phyloP scores from a whole-genome alignment of 441 rosid species.

The Erodium moschatum region DNA sequence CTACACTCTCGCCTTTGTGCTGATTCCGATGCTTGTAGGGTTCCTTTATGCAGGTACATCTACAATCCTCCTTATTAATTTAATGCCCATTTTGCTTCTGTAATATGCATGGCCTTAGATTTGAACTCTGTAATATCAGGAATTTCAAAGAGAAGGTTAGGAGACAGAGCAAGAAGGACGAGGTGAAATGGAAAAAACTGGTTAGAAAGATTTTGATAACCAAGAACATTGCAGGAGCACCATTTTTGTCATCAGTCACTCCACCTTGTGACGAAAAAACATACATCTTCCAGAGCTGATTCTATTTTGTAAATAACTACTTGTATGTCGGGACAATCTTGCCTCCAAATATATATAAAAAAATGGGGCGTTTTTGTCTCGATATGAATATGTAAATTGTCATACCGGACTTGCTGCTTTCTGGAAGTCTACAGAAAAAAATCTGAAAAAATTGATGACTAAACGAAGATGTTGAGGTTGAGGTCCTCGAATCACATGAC shows the following conservation, averaged over 20 bases:
- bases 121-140: slow-evolving; percentile 23
- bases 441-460: no score
- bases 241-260: slow-evolving; percentile 25
- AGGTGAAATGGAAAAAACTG: slow-evolving; percentile 59
- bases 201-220: slow-evolving; percentile 57
- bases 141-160: slow-evolving; percentile 54
- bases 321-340: not conserved
- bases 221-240: slow-evolving; percentile 46
- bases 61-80: not conserved
- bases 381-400: no score
- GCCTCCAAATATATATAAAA: not conserved
- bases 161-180: slow-evolving; percentile 75
- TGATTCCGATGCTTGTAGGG: slow-evolving; percentile 50
- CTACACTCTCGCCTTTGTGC: slow-evolving; percentile 73
- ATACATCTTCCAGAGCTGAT: not conserved
- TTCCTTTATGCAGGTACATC: slow-evolving; percentile 67
- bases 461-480: no score
- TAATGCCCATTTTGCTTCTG: no score
- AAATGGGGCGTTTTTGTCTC: not conserved
- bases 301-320: not conserved
- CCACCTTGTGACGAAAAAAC: not conserved
- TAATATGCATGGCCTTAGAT: no score
- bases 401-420: no score
- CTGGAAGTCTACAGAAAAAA: no score
- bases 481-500: no score